Evolutionary conservation across 192 early-diverging fungal genomes (phyloP).

Genomic region (Podila horticola): DNA sequence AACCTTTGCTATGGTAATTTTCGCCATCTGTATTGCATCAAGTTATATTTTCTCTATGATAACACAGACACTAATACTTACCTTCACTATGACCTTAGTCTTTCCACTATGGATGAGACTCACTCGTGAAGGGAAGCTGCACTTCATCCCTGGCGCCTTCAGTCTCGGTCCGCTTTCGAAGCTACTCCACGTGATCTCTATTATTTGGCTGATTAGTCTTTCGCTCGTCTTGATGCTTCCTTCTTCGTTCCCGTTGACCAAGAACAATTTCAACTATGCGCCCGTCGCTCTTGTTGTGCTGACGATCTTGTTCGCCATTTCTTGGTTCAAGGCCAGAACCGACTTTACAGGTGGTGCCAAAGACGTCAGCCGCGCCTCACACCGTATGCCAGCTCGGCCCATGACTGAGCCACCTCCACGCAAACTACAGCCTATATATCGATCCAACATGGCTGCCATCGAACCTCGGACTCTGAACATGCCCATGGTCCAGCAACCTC

Average conservation of each 20-base stretch:
- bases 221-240: slow-evolving; percentile 28
- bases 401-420: not conserved
- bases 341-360: slow-evolving; percentile 44
- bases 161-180: slow-evolving; percentile 25
- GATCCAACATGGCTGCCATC: not conserved
- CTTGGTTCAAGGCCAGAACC: slow-evolving; percentile 34
- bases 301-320: slow-evolving; percentile 12
- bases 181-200: slow-evolving; percentile 15
- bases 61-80: too few relatives aligned
- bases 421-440: not conserved
- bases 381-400: slow-evolving; percentile 4
- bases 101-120: slow-evolving; percentile 40
- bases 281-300: slow-evolving; percentile 13
- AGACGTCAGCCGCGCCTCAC: slow-evolving; percentile 32
- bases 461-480: not conserved
- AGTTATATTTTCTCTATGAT: not conserved
- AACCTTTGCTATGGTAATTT: slow-evolving; percentile 36
- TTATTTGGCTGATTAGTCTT: slow-evolving; percentile 16
- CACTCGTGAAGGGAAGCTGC: slow-evolving; percentile 25
- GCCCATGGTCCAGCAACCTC: slow-evolving; percentile 1
- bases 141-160: slow-evolving; percentile 25
- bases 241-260: slow-evolving; percentile 15
- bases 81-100: not conserved
- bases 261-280: slow-evolving; percentile 40
- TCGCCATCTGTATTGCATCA: not conserved